Base-by-base conservation (phyloP, 345 rosid species). In the Noccaea bulbosa region DNA sequence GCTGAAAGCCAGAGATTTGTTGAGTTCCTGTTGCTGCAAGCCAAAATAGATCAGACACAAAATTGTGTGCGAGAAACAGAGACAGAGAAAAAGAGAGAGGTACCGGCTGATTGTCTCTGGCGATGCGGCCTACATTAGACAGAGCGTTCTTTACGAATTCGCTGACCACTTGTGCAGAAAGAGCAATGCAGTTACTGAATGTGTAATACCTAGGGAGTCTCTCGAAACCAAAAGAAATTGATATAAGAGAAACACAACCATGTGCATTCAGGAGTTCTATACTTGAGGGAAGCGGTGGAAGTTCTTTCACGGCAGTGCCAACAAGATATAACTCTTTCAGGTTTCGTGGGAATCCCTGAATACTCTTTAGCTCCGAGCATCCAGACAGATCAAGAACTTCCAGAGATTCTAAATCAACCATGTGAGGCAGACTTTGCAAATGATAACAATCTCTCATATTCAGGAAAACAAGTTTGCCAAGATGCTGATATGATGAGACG, bases 101-200 rank as follows among this genome's bases (percentile, higher is more conserved):
- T 69, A 34, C 71, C 45, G 11, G 45, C 54, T 47, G 33, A 47
- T 47, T 2, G 11, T 15, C 56, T 47, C 11, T 39, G 3, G 34
- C 41, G 2, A 8, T 44, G 61, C 24, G 2, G 6, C 2, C 40
- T 38, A 49, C 20, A 33, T 50, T 5, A 27, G 15, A 1, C 16
- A 51, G 65, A 33, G 47, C 37, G 4, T 43, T 27, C 0, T 1
- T 47, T 32, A 67, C 8, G 17, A 49, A 32, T 20, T 40, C 7
- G 17, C 32, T 41, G 73, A 38, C 43, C 34, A 7, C 41, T 41
- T 68, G 56, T 8, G 7, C 55, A 24, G 57, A 41, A 41, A 75
- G 34, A 85, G 0, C 89, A 50, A 69, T 17, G 44, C 79, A 75
- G 10, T 68, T 47, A 37, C 69, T 69, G 30, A 75, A 75, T 14